Conservation (phyloP, 495 filamentous ascomycete genomes). For the Letharia columbiana region DNA sequence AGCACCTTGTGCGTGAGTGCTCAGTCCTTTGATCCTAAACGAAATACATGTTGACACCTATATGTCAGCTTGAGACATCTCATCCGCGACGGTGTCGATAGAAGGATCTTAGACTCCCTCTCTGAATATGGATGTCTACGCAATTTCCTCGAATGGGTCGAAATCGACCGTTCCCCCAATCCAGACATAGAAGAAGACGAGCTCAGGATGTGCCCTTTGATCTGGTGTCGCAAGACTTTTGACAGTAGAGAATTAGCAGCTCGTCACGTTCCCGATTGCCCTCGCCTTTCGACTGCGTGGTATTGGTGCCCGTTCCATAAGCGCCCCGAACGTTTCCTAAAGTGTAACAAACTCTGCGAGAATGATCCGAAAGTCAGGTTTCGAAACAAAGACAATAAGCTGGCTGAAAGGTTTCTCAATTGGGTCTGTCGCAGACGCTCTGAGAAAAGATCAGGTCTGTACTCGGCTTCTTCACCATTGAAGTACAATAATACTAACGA, state of each 20-base stretch:
- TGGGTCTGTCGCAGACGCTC: not conserved
- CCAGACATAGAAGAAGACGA: slow-evolving; percentile 1
- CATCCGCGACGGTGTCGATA: not conserved
- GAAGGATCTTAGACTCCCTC: not conserved
- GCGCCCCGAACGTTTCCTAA: slow-evolving; percentile 8
- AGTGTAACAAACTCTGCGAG: slow-evolving; percentile 4
- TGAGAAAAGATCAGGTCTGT: not conserved
- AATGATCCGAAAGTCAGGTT: not conserved
- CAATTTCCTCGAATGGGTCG: slow-evolving; percentile 6
- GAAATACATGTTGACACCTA: not conserved
- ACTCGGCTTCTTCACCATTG: not conserved
- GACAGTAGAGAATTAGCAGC: not conserved
- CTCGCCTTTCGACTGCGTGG: slow-evolving; percentile 10
- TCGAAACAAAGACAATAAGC: not conserved
- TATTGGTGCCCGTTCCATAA: slow-evolving; percentile 16
- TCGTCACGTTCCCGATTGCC: slow-evolving; percentile 6
- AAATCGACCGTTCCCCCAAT: not conserved
- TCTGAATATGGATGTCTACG: not conserved
- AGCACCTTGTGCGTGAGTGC: not conserved
- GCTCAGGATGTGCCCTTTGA: slow-evolving; percentile 12
- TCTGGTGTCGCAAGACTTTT: slow-evolving; percentile 17
- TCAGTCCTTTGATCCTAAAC: no score
- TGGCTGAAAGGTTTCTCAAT: slow-evolving; percentile 6
- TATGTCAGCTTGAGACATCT: not conserved
- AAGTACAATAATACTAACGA: not conserved